phyloP scores from a whole-genome alignment of 1,139 yeast species.

The Sugiyamaella castrensis region DNA sequence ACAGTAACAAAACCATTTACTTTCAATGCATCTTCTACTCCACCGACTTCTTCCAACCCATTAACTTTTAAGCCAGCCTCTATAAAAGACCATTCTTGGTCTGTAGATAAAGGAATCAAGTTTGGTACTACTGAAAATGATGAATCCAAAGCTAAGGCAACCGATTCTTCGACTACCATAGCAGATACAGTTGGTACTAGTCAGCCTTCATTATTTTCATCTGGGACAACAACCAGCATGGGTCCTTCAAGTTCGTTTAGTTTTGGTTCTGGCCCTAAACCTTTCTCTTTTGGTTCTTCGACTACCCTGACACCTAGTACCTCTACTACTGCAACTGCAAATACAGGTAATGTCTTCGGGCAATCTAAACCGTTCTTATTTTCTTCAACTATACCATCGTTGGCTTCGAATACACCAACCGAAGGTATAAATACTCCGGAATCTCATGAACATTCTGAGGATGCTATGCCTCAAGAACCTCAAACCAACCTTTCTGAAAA shows the following conservation, averaged over 20 bases:
- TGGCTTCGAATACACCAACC: constrained; percentile 11
- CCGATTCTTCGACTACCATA: constrained; percentile 16
- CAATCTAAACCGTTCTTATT: neutral
- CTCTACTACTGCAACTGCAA: constrained; percentile 8
- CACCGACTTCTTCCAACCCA: constrained; percentile 12
- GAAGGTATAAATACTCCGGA: constrained; percentile 18
- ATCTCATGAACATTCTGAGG: constrained; percentile 20
- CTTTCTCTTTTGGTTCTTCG: constrained; percentile 1
- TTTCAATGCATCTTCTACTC: constrained; percentile 11
- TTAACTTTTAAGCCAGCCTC: constrained; percentile 5
- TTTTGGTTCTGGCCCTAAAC: constrained; percentile 29
- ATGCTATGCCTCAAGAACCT: constrained; percentile 29
- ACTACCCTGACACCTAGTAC: neutral
- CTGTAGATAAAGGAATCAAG: constrained; percentile 38
- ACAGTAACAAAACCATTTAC: constrained; percentile 17
- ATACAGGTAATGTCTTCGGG: neutral
- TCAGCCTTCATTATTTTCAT: constrained; percentile 1
- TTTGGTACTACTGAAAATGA: constrained; percentile 26
- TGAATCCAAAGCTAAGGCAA: constrained; percentile 12
- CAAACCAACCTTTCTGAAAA: constrained; percentile 41
- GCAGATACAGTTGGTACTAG: constrained; percentile 4
- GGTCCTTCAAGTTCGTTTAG: constrained; percentile 25
- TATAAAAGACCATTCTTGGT: constrained; percentile 30
- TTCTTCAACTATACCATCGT: neutral
- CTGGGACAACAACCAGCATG: neutral